Evolutionary conservation across 805 yeast genomes (phyloP), one percentile per base, ranked within the genome.

Genomic region (Tetrapisispora taiwanensis): DNA sequence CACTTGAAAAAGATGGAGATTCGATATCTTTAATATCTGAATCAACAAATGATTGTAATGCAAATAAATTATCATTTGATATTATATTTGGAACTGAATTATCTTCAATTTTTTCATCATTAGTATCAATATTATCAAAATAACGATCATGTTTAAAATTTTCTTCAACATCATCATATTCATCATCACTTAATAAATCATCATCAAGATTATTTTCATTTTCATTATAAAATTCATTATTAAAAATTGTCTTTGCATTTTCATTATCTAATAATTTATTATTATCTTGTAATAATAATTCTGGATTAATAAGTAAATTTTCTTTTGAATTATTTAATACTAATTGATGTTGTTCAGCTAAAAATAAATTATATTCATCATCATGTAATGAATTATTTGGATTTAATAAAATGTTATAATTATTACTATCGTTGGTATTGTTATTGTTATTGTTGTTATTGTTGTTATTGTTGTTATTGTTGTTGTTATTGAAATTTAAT

Each of bases 201-300:
- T 53, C 40, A 37, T 37, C 40, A 4, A 52, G 53, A 18, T 55
- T 54, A 22, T 53, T 58, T 20, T 52, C 54, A 7, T 54, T 42
- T 41, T 58, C 62, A 44, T 57, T 59, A 18, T 53, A 51, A 44
- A 58, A 60, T 39, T 60, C 65, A 35, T 60, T 55, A 41, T 59
- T 60, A 41, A 59, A 60, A 10, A 56, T 52, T 42, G 55, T 49
- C 48, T 55, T 52, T 14, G 65, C 62, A 42, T 59, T 58, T 34
- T 55, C 61, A 39, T 51, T 50, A 36, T 53, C 56, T 30, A 55
- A 50, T 4, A 56, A 47, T 37, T 47, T 46, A 41, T 43, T 48
- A 41, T 51, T 52, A 47, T 58, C 63, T 34, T 58, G 58, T 26
- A 60, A 46, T 27, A 53, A 48, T 3, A 56, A 46, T 35, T 47